phyloP scores from a whole-genome alignment of 2,329 filamentous ascomycete genomes.

The Dactylellina haptotyla region DNA sequence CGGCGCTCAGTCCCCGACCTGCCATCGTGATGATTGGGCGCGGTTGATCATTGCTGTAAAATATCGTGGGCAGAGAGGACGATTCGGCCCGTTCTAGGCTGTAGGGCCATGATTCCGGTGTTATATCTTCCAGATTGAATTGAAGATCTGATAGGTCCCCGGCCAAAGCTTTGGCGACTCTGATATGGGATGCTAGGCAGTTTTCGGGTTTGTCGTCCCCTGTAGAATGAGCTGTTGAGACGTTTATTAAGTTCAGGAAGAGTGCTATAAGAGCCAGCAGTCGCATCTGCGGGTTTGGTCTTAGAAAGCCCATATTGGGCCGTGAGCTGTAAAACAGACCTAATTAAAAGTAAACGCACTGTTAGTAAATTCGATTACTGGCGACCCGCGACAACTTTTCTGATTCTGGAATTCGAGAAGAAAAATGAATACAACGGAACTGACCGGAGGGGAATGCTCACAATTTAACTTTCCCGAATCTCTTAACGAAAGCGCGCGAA shows the following conservation, averaged over 20 bases:
- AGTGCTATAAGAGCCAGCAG: constrained; percentile 5
- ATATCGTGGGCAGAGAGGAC: constrained; percentile 14
- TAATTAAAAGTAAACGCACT: too few relatives aligned
- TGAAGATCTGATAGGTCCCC: constrained; percentile 12
- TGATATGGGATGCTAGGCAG: constrained; percentile 19
- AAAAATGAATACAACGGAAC: too few relatives aligned
- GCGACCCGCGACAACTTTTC: too few relatives aligned
- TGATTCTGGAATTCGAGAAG: too few relatives aligned
- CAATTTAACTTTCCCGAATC: too few relatives aligned
- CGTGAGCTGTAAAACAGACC: too few relatives aligned
- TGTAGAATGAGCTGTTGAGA: constrained; percentile 13
- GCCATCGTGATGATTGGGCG: constrained; percentile 48
- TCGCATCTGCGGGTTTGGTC: neutral
- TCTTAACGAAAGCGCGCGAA: too few relatives aligned
- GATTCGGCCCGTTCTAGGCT: neutral
- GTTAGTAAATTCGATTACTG: too few relatives aligned
- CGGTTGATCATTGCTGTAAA: constrained; percentile 30
- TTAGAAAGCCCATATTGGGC: neutral
- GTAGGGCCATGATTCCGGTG: neutral
- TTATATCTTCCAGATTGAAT: constrained; percentile 2
- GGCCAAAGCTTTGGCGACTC: neutral
- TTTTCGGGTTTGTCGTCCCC: neutral
- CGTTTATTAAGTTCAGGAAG: neutral
- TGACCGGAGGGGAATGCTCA: too few relatives aligned
- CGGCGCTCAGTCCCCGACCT: constrained; percentile 2